Percentiles rank a stretch among this genome's conserved stretches.
phyloP scores from a whole-genome alignment of 164 flowering plant genomes.

The Tinospora cordifolia region DNA sequence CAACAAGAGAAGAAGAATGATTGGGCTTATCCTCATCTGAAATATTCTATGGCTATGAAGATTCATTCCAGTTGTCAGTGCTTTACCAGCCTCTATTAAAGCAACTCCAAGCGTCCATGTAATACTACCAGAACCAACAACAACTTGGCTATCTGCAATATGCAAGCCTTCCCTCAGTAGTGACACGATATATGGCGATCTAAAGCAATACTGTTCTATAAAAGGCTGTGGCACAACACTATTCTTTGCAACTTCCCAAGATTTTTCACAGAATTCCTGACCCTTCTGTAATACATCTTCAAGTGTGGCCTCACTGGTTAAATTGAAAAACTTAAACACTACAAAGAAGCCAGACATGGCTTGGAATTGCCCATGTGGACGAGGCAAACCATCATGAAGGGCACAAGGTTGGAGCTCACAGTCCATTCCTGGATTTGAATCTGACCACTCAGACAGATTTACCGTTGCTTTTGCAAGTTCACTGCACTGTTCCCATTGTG shows the following conservation, averaged over 20 bases:
- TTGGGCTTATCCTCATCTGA: constrained; percentile 48
- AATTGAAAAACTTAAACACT: constrained; percentile 83
- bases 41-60: constrained; percentile 39
- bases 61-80: constrained; percentile 35
- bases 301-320: constrained; percentile 64
- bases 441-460: constrained; percentile 87
- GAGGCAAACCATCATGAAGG: constrained; percentile 48
- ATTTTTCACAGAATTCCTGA: constrained; percentile 65
- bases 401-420: constrained; percentile 93
- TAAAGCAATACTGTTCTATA: constrained; percentile 93
- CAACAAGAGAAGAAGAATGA: constrained; percentile 40
- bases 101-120: constrained; percentile 99
- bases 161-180: constrained; percentile 88
- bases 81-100: constrained; percentile 68
- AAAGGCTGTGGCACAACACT: constrained; percentile 94
- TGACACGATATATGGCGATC: constrained; percentile 83
- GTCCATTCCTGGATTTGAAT: constrained; percentile 51
- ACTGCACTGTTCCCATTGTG: constrained; percentile 80
- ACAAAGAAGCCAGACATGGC: constrained; percentile 96
- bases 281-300: constrained; percentile 87
- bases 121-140: constrained; percentile 87
- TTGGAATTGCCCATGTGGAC: constrained; percentile 71
- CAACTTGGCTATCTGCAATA: constrained; percentile 57
- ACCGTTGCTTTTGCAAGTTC: constrained; percentile 71
- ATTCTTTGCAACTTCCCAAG: constrained; percentile 69